These are phyloP conservation scores for Claviceps sp. DNA, from an alignment of 2,329 filamentous ascomycete genomes.

Conservation along the genomic window DNA sequence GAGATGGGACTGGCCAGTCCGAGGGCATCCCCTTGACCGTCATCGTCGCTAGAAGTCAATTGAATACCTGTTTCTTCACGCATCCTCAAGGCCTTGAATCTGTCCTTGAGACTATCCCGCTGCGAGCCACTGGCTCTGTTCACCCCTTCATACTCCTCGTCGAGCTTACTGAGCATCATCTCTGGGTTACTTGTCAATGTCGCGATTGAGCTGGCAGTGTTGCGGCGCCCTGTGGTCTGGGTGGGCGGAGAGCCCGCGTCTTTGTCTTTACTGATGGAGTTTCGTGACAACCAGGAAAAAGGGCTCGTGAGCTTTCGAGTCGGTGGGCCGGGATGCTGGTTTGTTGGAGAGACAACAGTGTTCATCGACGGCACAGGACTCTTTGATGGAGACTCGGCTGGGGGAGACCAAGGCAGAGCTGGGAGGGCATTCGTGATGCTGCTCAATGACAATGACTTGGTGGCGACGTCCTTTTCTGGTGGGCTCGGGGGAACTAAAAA, in stretches of 20 bases:
- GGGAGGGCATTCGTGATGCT: constrained; percentile 62
- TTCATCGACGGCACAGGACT: constrained; percentile 23
- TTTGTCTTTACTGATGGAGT: constrained; percentile 43
- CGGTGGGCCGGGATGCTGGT: constrained; percentile 20
- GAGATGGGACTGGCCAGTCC: constrained; percentile 13
- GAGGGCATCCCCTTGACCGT: constrained; percentile 24
- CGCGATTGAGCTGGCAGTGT: constrained; percentile 67
- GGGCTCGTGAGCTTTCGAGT: constrained; percentile 69
- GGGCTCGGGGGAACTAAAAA: constrained; percentile 19
- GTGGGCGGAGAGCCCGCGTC: constrained; percentile 42
- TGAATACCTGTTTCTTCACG: constrained; percentile 55
- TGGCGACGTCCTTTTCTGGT: constrained; percentile 25
- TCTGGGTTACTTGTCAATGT: constrained; percentile 73
- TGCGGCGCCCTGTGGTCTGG: constrained; percentile 38
- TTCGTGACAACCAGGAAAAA: constrained; percentile 74
- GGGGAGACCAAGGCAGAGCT: constrained; percentile 57
- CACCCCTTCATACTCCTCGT: constrained; percentile 49
- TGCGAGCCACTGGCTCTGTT: constrained; percentile 33
- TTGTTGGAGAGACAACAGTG: constrained; percentile 18
- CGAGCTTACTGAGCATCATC: constrained; percentile 62
- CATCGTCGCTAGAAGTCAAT: constrained; percentile 38
- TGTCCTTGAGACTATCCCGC: constrained; percentile 55
- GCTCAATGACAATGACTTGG: constrained; percentile 48
- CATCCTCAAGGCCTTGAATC: constrained; percentile 66
- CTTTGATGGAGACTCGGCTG: constrained; percentile 36